Evolutionary conservation across 2,329 filamentous ascomycete genomes (phyloP), one percentile per base, ranked within the genome.

Genomic region (Phoma sp.): DNA sequence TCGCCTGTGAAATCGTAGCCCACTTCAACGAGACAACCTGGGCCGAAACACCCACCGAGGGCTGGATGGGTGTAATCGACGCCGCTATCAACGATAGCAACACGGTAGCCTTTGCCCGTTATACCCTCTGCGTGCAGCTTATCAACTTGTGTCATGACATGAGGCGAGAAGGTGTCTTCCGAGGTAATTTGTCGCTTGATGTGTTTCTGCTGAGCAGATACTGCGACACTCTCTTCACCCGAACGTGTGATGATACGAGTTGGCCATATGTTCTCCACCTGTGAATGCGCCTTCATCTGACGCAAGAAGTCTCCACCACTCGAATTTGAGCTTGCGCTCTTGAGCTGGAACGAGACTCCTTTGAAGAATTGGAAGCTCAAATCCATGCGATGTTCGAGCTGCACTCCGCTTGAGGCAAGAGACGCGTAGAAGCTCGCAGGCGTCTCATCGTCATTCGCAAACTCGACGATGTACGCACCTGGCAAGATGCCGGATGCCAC

Each of bases 31-130:
- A 87, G 76, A 61, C 82, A 88, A 12, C 80, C 84, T 1, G 77
- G 64, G 2, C 86, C 87, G 65, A 88, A 88, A 64, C 86, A 86
- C 41, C 85, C 85, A 32, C 87, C 87, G 0, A 89, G 80, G 25
- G 84, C 84, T 1, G 85, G 83, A 63, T 89, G 86, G 0, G 75
- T 80, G 65, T 88, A 88, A 67, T 89, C 86, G 43, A 67, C 35
- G 2, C 77, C 77, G 19, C 70, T 74, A 55, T 80, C 76, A 39
- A 81, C 68, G 27, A 82, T 67, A 5, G 71, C 80, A 17, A 83
- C 71, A 21, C 74, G 75, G 27, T 80, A 64, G 1, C 80, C 80
- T 36, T 78, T 74, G 19, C 81, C 81, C 1, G 75, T 80, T n/a
- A 78, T 68, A 7, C 80, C 80, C 29, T 74, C 68, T 4, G 71